phyloP scores from a whole-genome alignment of 768 basidiomycete genomes.

The Phaeolepiota aurea region DNA sequence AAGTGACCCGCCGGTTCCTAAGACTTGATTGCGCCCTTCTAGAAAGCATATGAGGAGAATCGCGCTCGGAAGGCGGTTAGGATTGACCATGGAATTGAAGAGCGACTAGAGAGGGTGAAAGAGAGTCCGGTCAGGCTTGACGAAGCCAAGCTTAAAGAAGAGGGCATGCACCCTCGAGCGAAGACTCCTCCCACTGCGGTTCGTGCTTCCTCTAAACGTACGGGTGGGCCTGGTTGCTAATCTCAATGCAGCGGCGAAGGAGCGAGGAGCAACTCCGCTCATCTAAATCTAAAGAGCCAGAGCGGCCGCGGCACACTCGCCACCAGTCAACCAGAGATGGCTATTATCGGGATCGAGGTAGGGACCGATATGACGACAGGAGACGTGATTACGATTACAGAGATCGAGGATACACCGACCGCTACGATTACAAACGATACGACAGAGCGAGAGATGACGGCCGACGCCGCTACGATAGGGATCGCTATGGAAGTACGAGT shows the following conservation, averaged over 20 bases:
- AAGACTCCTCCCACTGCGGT: not conserved
- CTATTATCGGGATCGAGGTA: constrained; percentile 8
- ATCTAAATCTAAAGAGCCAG: not conserved
- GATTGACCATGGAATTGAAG: not conserved
- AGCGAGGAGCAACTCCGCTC: constrained; percentile 1
- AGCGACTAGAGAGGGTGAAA: not conserved
- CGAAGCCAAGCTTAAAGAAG: not conserved
- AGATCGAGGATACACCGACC: constrained; percentile 6
- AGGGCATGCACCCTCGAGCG: not conserved
- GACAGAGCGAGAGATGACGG: constrained; percentile 7
- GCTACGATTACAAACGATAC: constrained; percentile 4
- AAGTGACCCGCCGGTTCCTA: no score
- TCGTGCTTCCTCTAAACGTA: not conserved
- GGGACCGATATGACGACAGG: constrained; percentile 11
- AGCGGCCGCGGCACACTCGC: not conserved
- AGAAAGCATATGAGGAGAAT: not conserved
- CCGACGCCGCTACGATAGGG: not conserved
- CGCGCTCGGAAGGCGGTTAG: not conserved
- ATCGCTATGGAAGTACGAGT: constrained; percentile 1
- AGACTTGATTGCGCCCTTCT: no score
- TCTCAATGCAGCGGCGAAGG: not conserved
- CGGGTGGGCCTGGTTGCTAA: not conserved
- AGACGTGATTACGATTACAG: constrained; percentile 12
- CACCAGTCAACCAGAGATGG: not conserved
- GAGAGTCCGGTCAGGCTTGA: not conserved